Evolutionary conservation across 2,329 filamentous ascomycete species (phyloP).

Genomic region (Alternaria solani): DNA sequence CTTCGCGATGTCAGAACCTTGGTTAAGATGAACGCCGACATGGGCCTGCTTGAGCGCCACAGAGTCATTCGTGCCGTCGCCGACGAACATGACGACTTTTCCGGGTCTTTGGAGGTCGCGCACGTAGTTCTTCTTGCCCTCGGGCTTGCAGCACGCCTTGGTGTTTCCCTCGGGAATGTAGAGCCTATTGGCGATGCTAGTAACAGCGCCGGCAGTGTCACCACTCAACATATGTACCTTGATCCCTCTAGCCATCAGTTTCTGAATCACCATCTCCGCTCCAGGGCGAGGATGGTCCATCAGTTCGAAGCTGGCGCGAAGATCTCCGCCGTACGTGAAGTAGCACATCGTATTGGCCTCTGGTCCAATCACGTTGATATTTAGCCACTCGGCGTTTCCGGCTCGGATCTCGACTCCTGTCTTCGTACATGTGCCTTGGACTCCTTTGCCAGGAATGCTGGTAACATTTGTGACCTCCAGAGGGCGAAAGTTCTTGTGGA

Average conservation of each 20-base stretch:
- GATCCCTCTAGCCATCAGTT: slow-evolving; percentile 60
- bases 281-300: slow-evolving; percentile 58
- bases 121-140: slow-evolving; percentile 65
- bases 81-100: slow-evolving; percentile 69
- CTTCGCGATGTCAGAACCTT: slow-evolving; percentile 67
- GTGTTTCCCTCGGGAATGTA: slow-evolving; percentile 52
- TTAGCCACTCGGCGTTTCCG: slow-evolving; percentile 60
- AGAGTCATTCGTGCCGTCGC: slow-evolving; percentile 83
- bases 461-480: slow-evolving; percentile 35
- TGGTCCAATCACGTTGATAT: slow-evolving; percentile 37
- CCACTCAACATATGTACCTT: slow-evolving; percentile 65
- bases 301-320: slow-evolving; percentile 62
- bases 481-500: slow-evolving; percentile 14
- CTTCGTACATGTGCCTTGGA: slow-evolving; percentile 50
- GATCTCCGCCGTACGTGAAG: slow-evolving; percentile 43
- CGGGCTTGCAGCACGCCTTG: slow-evolving; percentile 59
- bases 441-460: slow-evolving; percentile 55
- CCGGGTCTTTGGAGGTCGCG: slow-evolving; percentile 34
- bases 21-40: slow-evolving; percentile 74
- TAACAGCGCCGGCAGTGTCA: slow-evolving; percentile 61
- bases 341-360: slow-evolving; percentile 47
- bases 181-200: slow-evolving; percentile 54
- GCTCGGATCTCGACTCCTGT: slow-evolving; percentile 46
- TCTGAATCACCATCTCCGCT: slow-evolving; percentile 60
- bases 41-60: slow-evolving; percentile 74